Evolutionary conservation across 164 flowering plant species (phyloP).

Genomic region (Saururus chinensis): DNA sequence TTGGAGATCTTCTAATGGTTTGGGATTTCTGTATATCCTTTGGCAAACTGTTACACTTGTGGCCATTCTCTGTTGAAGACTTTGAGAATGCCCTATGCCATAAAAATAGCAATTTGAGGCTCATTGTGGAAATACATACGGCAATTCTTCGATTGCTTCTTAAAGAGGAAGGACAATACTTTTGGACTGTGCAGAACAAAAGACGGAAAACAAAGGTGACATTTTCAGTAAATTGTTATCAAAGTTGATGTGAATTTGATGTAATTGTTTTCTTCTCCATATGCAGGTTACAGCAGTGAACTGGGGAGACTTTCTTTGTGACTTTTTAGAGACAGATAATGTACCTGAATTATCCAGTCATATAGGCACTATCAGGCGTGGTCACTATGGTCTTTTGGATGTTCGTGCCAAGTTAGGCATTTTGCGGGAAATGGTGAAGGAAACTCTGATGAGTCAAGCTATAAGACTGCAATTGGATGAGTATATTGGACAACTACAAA

Average conservation of each 20-base stretch:
- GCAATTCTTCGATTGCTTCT: slow-evolving; percentile 63
- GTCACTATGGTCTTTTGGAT: slow-evolving; percentile 76
- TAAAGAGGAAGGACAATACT: slow-evolving; percentile 48
- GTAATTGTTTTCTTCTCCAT: not conserved
- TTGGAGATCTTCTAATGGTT: slow-evolving; percentile 85
- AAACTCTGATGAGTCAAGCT: slow-evolving; percentile 37
- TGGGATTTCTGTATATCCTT: slow-evolving; percentile 91
- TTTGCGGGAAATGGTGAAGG: slow-evolving; percentile 47
- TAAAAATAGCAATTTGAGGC: slow-evolving; percentile 50
- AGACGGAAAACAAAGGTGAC: slow-evolving; percentile 58
- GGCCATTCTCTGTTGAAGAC: slow-evolving; percentile 77
- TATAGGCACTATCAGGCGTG: slow-evolving; percentile 61
- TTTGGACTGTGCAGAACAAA: slow-evolving; percentile 25
- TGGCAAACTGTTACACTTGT: slow-evolving; percentile 56
- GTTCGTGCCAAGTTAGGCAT: slow-evolving; percentile 51
- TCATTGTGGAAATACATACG: slow-evolving; percentile 65
- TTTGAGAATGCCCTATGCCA: slow-evolving; percentile 84
- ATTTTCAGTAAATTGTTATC: slow-evolving; percentile 1
- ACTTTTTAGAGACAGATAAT: slow-evolving; percentile 64
- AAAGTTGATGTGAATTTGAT: not conserved
- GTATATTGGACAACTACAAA: slow-evolving; percentile 53
- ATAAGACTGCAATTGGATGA: slow-evolving; percentile 61
- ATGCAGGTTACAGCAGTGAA: slow-evolving; percentile 63
- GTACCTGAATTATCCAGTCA: slow-evolving; percentile 32
- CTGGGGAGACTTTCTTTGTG: slow-evolving; percentile 82